phyloP scores from a whole-genome alignment of 179 eudicot species.

The Beta macrorhiza region DNA sequence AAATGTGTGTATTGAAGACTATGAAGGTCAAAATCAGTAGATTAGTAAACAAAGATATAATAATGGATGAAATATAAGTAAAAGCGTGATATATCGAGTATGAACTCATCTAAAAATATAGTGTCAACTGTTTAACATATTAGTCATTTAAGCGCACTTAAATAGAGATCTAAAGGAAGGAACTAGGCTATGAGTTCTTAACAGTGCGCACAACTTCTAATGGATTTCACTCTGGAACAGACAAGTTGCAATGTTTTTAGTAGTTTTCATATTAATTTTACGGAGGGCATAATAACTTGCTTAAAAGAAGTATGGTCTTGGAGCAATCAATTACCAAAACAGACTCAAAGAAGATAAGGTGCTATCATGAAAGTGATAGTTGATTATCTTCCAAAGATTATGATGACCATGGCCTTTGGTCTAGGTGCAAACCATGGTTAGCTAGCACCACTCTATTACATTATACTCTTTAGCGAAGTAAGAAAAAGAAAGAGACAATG shows the following conservation, averaged over 20 bases:
- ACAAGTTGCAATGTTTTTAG: not conserved
- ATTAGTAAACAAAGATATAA: no score
- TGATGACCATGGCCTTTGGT: constrained; percentile 25
- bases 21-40: no score
- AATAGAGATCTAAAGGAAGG: no score
- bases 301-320: constrained; percentile 13
- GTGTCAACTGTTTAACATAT: no score
- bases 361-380: constrained; percentile 38
- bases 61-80: no score
- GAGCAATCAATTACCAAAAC: constrained; percentile 30
- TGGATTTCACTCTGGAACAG: not conserved
- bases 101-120: no score
- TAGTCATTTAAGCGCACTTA: no score
- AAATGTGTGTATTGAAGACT: no score
- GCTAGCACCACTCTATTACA: constrained; percentile 8
- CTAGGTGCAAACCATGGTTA: constrained; percentile 32
- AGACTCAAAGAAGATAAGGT: constrained; percentile 33
- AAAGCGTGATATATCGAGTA: no score
- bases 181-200: no score
- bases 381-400: constrained; percentile 27
- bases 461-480: not conserved
- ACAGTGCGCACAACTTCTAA: no score
- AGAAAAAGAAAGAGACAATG: not conserved
- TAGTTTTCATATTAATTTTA: not conserved
- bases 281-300: not conserved